Evolutionary conservation across 805 yeast species (phyloP), one percentile per base, ranked within the genome.

Genomic region (Saccharomycopsis selenospora): DNA sequence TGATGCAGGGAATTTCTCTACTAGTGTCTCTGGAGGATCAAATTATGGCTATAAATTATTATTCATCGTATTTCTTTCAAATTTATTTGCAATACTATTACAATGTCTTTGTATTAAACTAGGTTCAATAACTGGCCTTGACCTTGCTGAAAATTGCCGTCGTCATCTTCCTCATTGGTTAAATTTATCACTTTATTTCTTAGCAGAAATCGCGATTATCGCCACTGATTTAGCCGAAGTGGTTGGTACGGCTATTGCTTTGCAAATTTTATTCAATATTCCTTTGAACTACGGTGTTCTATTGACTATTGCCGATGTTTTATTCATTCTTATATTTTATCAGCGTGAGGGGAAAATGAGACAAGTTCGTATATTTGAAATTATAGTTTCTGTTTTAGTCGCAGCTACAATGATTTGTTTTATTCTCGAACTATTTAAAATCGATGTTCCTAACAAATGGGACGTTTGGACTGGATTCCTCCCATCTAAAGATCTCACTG

Each of bases 141-240:
- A 89, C 62, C 68, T 89, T 44, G 90, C 96, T 3, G 84, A 88
- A 56, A 85, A 84, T 62, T 89, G 96, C 64, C 73, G 88, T 36
- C 67, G 71, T 49, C 79, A 82, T 59, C 69, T 89, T 26, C 89
- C 93, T 0, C 64, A 63, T 22, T 79, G 83, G 79, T 62, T 85
- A 57, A 85, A 86, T 58, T 54, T 77, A 29, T 54, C 72, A 3
- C 63, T 88, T 3, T 89, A 88, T 64, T 61, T 80, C 17, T 73
- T 85, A 59, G 90, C 95, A 0, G 96, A 89, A 59, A 66, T 84
- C 50, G 95, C 96, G 5, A 89, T 89, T 51, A 82, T 89, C 33
- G 90, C 95, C n/a, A 90, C 97, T 0, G 96, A 89, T 66, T 72
- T 89, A 56, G 96, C 96, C 0, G 97, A 89, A 62, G 96, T 89